Evolutionary conservation across 768 basidiomycete species (phyloP).

Genomic region (Exsudoporus frostii): DNA sequence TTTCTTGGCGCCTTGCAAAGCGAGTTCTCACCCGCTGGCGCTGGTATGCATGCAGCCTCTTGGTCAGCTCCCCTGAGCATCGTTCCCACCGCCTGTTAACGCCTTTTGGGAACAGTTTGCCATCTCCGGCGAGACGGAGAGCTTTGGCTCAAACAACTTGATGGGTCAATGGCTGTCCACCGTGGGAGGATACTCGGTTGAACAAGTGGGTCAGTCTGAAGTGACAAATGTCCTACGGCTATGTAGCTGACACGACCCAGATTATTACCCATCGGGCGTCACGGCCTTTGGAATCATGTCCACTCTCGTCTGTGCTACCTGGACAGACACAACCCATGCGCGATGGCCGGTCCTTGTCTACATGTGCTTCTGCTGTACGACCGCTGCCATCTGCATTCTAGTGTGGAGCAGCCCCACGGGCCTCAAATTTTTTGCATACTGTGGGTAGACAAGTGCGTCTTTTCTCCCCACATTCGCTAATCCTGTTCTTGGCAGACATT

Average conservation of each 20-base stretch:
- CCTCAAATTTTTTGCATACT: conserved; percentile 76
- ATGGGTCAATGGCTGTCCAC: conserved; percentile 73
- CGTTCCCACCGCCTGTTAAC: background rate
- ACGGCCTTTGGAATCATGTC: conserved; percentile 65
- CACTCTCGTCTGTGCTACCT: conserved; percentile 57
- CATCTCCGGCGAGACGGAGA: conserved; percentile 64
- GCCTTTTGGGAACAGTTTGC: conserved; percentile 46
- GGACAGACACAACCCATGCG: conserved; percentile 56
- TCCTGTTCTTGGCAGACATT: conserved; percentile 35
- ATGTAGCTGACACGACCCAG: conserved; percentile 28
- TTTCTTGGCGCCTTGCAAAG: conserved; percentile 46
- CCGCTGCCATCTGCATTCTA: conserved; percentile 55
- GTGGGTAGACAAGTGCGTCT: conserved; percentile 33
- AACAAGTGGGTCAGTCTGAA: conserved; percentile 48
- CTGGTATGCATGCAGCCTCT: conserved; percentile 64
- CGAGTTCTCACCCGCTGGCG: conserved; percentile 59
- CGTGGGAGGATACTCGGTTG: conserved; percentile 57
- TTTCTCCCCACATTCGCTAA: background rate
- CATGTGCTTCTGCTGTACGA: conserved; percentile 54
- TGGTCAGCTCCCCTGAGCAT: conserved; percentile 37
- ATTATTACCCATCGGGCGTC: conserved; percentile 60
- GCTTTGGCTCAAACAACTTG: conserved; percentile 66
- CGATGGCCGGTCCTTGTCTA: conserved; percentile 67
- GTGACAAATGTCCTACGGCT: background rate
- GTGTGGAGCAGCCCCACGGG: conserved; percentile 57